Evolutionary conservation across 108 stramenopile genomes (phyloP), one percentile per base, ranked within the genome.

Genomic region (Nitzschia sp.): DNA sequence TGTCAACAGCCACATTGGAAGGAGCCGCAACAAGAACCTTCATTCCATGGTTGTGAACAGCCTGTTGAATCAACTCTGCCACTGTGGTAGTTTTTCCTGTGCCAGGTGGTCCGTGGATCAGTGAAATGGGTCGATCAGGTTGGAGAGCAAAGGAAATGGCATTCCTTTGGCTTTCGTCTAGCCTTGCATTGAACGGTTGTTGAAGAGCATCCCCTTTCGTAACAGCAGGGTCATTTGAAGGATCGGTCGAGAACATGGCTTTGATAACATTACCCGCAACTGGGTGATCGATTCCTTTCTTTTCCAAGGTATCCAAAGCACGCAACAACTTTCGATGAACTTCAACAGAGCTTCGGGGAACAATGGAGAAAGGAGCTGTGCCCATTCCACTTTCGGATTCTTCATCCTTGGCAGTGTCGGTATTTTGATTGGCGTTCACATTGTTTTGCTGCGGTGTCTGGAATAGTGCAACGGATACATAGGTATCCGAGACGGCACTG

Each of bases 1-100:
- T 98, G 71, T 99, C 99, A 6, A 99, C 98, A 8, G 97, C 97
- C 25, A 98, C 95, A 84, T 99, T 98, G 60, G 94, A 96, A n/a
- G 98, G 97, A 50, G 97, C 98, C 20, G 94, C 88, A 8, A 97
- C 97, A 43, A 99, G 81, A 1, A 98, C 92, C 68, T 83, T 83
- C 76, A 83, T 78, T 10, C 77, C 65, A 50, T 81, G 79, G 7
- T 62, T 46, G 38, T 80, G 74, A 3, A 95, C 94, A 22, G 89
- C 91, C 62, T 94, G 94, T 14, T 79, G 80, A 65, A 98, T 92
- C 46, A 97, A 70, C 68, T 96, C 95, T 8, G 93, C 91, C 12
- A 95, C 80, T 22, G 91, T 88, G 51, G 85, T 91, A 8, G 94
- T 92, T 91, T 95, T 75, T 7, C 92, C 89, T 54, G 77, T 85